These are phyloP conservation scores for Leucaena leucocephala DNA, from an alignment of 306 rosid species.

Conservation along the genomic window DNA sequence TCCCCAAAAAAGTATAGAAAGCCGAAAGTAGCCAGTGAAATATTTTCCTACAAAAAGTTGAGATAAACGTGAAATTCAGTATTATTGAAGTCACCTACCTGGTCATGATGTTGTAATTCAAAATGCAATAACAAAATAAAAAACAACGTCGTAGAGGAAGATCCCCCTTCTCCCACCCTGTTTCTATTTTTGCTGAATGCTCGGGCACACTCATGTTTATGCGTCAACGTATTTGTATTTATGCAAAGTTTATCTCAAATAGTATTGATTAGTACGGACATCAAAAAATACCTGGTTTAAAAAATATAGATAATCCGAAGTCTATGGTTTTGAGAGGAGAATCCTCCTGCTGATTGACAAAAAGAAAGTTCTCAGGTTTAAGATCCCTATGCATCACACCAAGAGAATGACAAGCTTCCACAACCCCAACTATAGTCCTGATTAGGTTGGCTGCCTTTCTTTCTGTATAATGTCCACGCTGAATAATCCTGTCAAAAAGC, in stretches of 20 bases:
- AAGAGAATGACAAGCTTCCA: conserved; percentile 91
- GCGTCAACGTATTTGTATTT: not conserved
- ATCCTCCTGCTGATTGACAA: conserved; percentile 81
- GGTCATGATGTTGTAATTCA: conserved; percentile 10
- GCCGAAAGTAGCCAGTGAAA: not conserved
- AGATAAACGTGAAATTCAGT: conserved; percentile 13
- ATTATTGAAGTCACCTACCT: conserved; percentile 9
- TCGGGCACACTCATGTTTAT: not conserved
- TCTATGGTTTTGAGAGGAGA: conserved; percentile 95
- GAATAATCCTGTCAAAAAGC: conserved; percentile 91
- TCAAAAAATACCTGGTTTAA: conserved; percentile 82
- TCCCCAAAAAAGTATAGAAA: not conserved
- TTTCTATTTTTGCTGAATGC: not conserved
- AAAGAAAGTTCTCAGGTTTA: conserved; percentile 97
- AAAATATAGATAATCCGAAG: conserved; percentile 89
- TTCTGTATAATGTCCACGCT: conserved; percentile 93
- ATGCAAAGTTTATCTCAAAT: conserved; percentile 10
- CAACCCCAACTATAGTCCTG: conserved; percentile 93
- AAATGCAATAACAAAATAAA: not conserved
- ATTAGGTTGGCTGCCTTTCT: conserved; percentile 93
- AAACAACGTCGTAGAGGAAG: not conserved
- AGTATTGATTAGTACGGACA: conserved; percentile 9
- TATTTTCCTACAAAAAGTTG: not conserved
- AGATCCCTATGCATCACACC: conserved; percentile 98
- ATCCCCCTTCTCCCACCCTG: not conserved